Evolutionary conservation across 768 basidiomycete species (phyloP).

Genomic region (Tricholoma bakamatsutake): DNA sequence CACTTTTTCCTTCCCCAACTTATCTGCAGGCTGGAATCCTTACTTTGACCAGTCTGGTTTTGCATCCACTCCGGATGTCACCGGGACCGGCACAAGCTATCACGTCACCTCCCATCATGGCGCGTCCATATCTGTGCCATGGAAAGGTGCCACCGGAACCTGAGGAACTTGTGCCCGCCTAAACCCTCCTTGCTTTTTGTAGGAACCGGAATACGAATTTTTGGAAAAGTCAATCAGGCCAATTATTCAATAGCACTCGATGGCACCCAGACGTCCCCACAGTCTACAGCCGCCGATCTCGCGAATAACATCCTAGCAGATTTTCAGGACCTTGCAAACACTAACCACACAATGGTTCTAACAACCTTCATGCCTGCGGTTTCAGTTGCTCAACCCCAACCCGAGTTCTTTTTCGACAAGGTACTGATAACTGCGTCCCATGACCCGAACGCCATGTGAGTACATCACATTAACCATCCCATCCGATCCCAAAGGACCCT

Average conservation of each 20-base stretch:
- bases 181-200: neutral
- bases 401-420: conserved; percentile 50
- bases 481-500: conserved; percentile 1
- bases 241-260: conserved; percentile 50
- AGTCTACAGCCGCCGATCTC: conserved; percentile 19
- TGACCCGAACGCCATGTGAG: conserved; percentile 29
- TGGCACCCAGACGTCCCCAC: conserved; percentile 22
- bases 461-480: neutral
- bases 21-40: conserved; percentile 63
- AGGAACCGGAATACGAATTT: conserved; percentile 64
- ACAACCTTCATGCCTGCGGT: conserved; percentile 33
- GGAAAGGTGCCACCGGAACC: conserved; percentile 47
- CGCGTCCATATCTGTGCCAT: conserved; percentile 49
- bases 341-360: conserved; percentile 50
- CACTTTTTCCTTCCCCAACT: conserved; percentile 41
- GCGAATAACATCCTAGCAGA: conserved; percentile 41
- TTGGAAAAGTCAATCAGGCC: conserved; percentile 43
- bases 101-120: conserved; percentile 60
- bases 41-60: conserved; percentile 50
- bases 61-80: conserved; percentile 30
- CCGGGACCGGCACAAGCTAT: conserved; percentile 49
- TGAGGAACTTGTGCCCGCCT: neutral
- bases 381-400: conserved; percentile 6
- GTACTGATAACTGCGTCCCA: conserved; percentile 43
- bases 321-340: conserved; percentile 40